Percentiles rank a stretch among this genome's conserved stretches.
phyloP scores from a whole-genome alignment of 2,329 filamentous ascomycete species.

The Cytospora schulzeri region DNA sequence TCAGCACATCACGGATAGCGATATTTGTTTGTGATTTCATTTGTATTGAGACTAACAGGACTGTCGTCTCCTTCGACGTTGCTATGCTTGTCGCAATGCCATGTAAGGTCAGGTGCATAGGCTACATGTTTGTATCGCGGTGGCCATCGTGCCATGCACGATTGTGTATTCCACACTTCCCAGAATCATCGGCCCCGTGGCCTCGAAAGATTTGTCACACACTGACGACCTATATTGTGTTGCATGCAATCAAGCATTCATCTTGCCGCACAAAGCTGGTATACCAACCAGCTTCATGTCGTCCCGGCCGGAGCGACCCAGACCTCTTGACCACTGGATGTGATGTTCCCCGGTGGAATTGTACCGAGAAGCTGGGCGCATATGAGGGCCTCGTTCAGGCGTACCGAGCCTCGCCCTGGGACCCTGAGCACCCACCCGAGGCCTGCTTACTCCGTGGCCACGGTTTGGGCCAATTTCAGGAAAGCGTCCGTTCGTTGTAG shows the following conservation, averaged over 20 bases:
- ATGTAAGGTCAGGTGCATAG: slow-evolving; percentile 15
- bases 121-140: slow-evolving; percentile 15
- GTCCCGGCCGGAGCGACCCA: neutral
- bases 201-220: neutral
- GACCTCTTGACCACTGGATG: neutral
- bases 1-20: neutral
- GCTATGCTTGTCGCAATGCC: slow-evolving; percentile 19
- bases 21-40: neutral
- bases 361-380: too few species aligned
- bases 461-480: neutral
- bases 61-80: slow-evolving; percentile 7
- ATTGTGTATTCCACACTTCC: neutral
- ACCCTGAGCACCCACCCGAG: neutral
- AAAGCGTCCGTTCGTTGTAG: neutral
- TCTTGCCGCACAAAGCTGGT: neutral
- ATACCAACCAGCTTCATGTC: neutral
- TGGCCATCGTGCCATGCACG: slow-evolving; percentile 1
- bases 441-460: neutral
- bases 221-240: neutral
- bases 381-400: too few species aligned
- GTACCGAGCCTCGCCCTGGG: too few species aligned
- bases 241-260: neutral
- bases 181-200: neutral
- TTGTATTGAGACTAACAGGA: slow-evolving; percentile 12
- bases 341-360: neutral